phyloP scores from a whole-genome alignment of 108 stramenopile species.

The Cyclotella sp. region DNA sequence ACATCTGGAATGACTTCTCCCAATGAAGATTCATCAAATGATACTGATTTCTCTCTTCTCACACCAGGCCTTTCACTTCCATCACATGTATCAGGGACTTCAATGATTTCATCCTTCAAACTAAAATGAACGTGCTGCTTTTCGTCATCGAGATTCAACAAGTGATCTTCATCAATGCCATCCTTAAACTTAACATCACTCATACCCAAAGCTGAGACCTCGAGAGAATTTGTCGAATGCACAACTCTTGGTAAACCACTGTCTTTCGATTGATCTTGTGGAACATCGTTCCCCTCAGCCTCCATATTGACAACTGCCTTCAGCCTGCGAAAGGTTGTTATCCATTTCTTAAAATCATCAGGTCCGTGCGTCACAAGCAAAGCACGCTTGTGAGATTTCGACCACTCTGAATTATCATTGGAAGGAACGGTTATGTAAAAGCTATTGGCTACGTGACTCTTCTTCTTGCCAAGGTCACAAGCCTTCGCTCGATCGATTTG shows the following conservation, averaged over 20 bases:
- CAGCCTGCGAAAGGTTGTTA: constrained; percentile 23
- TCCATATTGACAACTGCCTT: constrained; percentile 24
- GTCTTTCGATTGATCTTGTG: not conserved
- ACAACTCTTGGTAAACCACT: not conserved
- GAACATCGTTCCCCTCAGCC: not conserved
- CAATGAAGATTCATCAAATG: constrained; percentile 19
- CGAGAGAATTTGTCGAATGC: not conserved
- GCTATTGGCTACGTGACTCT: constrained; percentile 28
- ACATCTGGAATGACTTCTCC: constrained; percentile 17
- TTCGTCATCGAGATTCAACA: not conserved
- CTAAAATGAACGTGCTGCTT: constrained; percentile 5
- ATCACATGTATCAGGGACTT: not conserved
- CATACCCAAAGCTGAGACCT: constrained; percentile 18
- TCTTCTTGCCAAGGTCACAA: constrained; percentile 12
- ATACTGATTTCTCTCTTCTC: constrained; percentile 13
- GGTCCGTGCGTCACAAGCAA: constrained; percentile 37
- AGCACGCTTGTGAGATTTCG: constrained; percentile 7
- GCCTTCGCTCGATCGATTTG: constrained; percentile 20
- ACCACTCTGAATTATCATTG: not conserved
- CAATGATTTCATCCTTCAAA: constrained; percentile 9
- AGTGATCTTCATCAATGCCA: not conserved
- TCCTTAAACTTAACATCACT: constrained; percentile 19
- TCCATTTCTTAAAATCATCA: constrained; percentile 38
- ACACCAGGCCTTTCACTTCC: constrained; percentile 3
- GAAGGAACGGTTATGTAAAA: constrained; percentile 33